Evolutionary conservation across 345 rosid species (phyloP).

Genomic region (Nasturtium officinale): DNA sequence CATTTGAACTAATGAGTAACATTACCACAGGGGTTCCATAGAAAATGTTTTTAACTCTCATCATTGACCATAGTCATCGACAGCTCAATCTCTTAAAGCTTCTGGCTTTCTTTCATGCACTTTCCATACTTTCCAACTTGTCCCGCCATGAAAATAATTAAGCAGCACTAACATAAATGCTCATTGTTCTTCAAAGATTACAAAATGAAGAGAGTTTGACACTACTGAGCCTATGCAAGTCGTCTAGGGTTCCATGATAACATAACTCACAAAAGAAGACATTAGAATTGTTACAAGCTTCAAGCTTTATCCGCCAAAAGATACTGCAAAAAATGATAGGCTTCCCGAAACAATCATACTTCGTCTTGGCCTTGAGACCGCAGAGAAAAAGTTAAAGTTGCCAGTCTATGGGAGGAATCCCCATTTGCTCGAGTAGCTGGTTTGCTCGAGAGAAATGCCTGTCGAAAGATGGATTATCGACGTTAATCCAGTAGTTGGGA

Average conservation of each 20-base stretch:
- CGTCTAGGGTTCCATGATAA: slow-evolving; percentile 14
- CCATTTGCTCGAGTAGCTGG: slow-evolving; percentile 72
- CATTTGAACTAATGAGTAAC: not conserved
- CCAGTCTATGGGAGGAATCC: slow-evolving; percentile 74
- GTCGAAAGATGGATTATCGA: slow-evolving; percentile 26
- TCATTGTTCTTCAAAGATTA: slow-evolving; percentile 2
- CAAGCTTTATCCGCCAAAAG: slow-evolving; percentile 23
- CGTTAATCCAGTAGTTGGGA: slow-evolving; percentile 23
- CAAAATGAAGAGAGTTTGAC: slow-evolving; percentile 4
- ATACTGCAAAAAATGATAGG: slow-evolving; percentile 19
- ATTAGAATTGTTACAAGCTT: slow-evolving; percentile 11
- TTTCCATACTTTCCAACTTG: slow-evolving; percentile 10
- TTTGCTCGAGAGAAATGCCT: slow-evolving; percentile 94
- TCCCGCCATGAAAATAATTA: not conserved
- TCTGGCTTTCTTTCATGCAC: slow-evolving; percentile 14
- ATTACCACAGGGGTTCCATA: slow-evolving; percentile 9
- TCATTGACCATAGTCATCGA: not conserved
- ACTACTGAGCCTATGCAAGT: slow-evolving; percentile 18
- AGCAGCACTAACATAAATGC: slow-evolving; percentile 4
- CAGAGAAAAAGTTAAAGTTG: slow-evolving; percentile 54
- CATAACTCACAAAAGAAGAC: slow-evolving; percentile 25
- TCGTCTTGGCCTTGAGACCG: slow-evolving; percentile 10
- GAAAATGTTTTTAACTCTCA: not conserved
- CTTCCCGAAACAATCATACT: slow-evolving; percentile 9
- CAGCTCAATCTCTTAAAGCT: slow-evolving; percentile 15